Conservation (phyloP, 192 early-diverging fungal genomes). For the Backusella sp. region DNA sequence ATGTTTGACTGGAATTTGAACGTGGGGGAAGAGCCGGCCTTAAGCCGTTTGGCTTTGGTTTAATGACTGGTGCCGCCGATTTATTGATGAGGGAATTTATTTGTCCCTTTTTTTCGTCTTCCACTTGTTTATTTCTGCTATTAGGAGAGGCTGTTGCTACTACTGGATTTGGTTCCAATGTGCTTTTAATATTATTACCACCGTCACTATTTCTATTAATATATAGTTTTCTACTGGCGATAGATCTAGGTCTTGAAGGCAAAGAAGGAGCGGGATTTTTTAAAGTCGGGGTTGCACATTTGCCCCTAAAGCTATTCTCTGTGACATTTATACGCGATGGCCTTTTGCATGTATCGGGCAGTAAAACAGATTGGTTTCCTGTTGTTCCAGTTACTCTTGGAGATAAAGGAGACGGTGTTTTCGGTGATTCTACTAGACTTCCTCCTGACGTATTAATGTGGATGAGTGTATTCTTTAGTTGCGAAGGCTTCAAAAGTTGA, state of each 20-base stretch:
- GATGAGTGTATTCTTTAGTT: background rate
- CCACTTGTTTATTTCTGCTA: background rate
- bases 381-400: background rate
- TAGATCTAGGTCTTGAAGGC: slow-evolving; percentile 19
- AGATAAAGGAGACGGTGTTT: background rate
- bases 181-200: background rate
- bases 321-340: background rate
- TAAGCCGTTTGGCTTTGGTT: background rate
- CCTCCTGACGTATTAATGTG: background rate
- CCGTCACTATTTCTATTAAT: background rate
- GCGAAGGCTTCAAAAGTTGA: background rate
- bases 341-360: background rate
- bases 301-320: background rate
- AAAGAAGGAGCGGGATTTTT: slow-evolving; percentile 20
- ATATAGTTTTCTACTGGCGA: background rate
- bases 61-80: background rate
- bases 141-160: background rate
- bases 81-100: background rate
- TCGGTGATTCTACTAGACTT: background rate
- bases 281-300: background rate
- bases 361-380: background rate
- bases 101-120: background rate
- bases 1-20: background rate
- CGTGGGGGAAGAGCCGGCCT: background rate
- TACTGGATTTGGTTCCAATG: background rate